Base-by-base conservation (phyloP, 2,329 filamentous ascomycete species). In the Trichoderma sp. region DNA sequence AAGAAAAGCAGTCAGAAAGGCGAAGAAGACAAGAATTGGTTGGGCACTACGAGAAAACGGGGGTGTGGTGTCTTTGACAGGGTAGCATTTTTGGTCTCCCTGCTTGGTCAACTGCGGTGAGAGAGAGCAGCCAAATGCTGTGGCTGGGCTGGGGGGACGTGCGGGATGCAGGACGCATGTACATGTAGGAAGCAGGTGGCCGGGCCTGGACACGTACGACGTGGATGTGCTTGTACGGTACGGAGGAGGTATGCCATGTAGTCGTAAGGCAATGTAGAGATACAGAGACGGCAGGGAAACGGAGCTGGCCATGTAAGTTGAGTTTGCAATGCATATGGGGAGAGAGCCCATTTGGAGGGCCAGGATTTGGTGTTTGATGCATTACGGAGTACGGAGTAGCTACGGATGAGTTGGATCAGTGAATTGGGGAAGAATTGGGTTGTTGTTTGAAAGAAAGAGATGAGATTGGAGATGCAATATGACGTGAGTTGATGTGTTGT, bases 151-250 rank as follows among this genome's bases (percentile, higher is more conserved):
- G 24, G 33, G 56, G 67, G 27, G 35, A 60, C 24, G 33, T 71
- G 67, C 53, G 60, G 45, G 71, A 56, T 73, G 71, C 71, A 73
- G 62, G 60, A 73, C 41, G 71, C 68, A 71, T 71, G 68, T 71
- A 71, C 31, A 45, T 63, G n/a, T 33, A 63, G 31, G 59, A 56
- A 56, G 56, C 68, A 62, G 33, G 33, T 33, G 33, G 35, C 53
- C 53, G 38, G 56, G 59, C 27, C 31, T 53, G 50, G 69, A 72
- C 69, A 72, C 69, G 69, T 71, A 71, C 56, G 38, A 33, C 24
- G 27, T 63, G 60, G 60, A 63, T 35, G 60, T 21, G 33, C 60
- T 63, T 63, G 60, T 18, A n/a, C 41, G 41, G 41, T 41, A 41
- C 16, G 38, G 38, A 41, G 38, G 16, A 45, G 41, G 41, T 9